Base-by-base conservation (phyloP, 352 stramenopile genomes). In the Globisporangium canariense region DNA sequence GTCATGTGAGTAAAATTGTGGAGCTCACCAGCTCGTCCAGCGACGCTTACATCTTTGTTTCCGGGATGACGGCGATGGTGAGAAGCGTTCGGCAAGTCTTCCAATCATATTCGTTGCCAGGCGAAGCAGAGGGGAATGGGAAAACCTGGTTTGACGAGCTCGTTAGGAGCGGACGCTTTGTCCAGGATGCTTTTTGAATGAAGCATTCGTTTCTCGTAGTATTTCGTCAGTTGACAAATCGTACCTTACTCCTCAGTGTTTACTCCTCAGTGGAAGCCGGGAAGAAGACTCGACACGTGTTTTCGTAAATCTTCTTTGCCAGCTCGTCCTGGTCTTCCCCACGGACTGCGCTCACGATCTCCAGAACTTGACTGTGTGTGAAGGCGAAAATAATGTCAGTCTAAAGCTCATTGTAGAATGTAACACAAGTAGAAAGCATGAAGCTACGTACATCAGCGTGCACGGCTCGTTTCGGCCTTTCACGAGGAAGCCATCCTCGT, bases 401-500 rank as follows among this genome's bases (percentile, higher is more conserved):
- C 1, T 2, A 55, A 9, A 20, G 49, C 49, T 25, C 2, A 10
- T 20, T 38, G 8, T n/a, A 14, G 16, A 2, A 9, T 11, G 13
- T 4, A 3, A 11, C n/a, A 50, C 2, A n/a, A n/a, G 9, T 28
- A 13, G 25, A 25, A 25, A 47, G 10, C 10, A 18, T 18, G 16
- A 40, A n/a, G 8, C 7, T 20, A 98, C 92, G 68, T 97, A 97
- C 75, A 97, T 78, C 43, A 99, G 87, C 22, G 97, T 93, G 76
- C 94, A 98, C 6, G 96, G 96, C 73, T 99, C 97, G 62, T 97
- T 97, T 8, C 97, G 74, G 34, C 95, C 92, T 74, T 99, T 99
- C 22, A 99, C 94, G 30, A 94, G 81, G 54, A 75, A 89, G 0
- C 80, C 74, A 9, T 62, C 60, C 58, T 90, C 78, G 62, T 97